Percentiles rank a stretch among this genome's conserved stretches.
Conservation (phyloP, 140 eudicot species). For the Stevia rebaudiana region DNA sequence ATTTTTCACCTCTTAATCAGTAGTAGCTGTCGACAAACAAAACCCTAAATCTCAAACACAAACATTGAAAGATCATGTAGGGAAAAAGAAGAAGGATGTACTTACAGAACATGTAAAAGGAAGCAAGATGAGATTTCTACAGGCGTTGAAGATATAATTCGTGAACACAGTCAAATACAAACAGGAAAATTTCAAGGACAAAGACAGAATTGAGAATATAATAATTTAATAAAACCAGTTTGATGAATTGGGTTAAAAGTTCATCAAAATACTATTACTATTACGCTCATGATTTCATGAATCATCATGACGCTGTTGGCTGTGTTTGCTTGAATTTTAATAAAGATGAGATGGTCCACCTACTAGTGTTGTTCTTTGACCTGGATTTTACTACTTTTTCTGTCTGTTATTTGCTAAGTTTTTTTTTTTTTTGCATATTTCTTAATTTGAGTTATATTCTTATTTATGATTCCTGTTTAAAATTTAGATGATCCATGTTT, state of each 20-base stretch:
- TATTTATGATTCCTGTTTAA: no score
- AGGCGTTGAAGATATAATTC: constrained; percentile 4
- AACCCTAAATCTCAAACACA: not conserved
- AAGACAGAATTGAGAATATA: constrained; percentile 23
- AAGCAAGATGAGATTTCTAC: constrained; percentile 9
- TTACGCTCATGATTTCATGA: constrained; percentile 22
- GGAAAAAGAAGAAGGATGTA: constrained; percentile 8
- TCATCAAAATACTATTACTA: not conserved
- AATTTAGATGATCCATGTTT: not conserved
- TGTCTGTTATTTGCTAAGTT: not conserved
- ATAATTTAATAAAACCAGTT: constrained; percentile 6
- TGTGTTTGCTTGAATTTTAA: constrained; percentile 12
- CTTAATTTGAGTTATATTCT: no score
- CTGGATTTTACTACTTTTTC: constrained; percentile 1
- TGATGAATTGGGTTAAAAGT: constrained; percentile 1
- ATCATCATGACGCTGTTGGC: constrained; percentile 24
- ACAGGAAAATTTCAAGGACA: constrained; percentile 17
- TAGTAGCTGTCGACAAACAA: constrained; percentile 5
- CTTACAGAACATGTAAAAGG: constrained; percentile 18
- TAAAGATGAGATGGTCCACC: constrained; percentile 15
- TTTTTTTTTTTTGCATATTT: not conserved
- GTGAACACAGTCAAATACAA: constrained; percentile 9
- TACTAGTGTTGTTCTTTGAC: constrained; percentile 14
- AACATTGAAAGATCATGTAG: constrained; percentile 9
- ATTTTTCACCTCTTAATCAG: not conserved